Evolutionary conservation across 2,329 filamentous ascomycete species (phyloP), one percentile per base, ranked within the genome.

Genomic region (Pseudogymnoascus sp.): DNA sequence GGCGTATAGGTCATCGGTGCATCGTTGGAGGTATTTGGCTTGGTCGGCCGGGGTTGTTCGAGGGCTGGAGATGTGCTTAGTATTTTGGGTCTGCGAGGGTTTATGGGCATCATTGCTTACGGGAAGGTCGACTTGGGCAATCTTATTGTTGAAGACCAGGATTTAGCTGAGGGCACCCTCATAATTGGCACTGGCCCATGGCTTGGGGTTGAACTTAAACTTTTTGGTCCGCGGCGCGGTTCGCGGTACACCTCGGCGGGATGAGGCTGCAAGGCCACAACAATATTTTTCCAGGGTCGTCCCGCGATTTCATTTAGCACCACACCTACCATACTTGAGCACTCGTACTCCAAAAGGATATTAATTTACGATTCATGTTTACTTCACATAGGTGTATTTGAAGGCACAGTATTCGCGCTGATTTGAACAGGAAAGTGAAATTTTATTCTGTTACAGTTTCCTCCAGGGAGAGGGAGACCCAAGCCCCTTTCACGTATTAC

Each of bases 1-100:
- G 70, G 83, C 78, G 77, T 97, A 99, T 11, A 97, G 81, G 60
- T 92, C 87, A 77, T 96, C 90, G 74, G 91, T 87, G 75, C 88
- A 94, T 83, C 84, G 81, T 70, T 84, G 81, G 54, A 96, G 82
- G 75, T 94, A 81, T 73, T 77, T 77, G 15, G 74, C 69, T 65
- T 77, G 77, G 65, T 81, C 78, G 64, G 74, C 70, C 21, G 73
- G 71, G 29, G 74, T 70, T 37, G 78, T 76, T 58, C 71, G 71
- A 58, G 69, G 68, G 58, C 71, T 72, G 37, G 11, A 15, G 17
- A 10, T 41, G 54, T 62, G 29, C 31, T 65, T 41, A 67, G 63
- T 41, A 63, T 58, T 62, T 60, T 33, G 50, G 17, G 36, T 13
- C 36, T 44, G 41, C 58, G 60, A 37, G 33, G 15, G 15, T 35